Evolutionary conservation across 2,329 filamentous ascomycete genomes (phyloP), one percentile per base, ranked within the genome.

Genomic region (Aspergillus unguis): DNA sequence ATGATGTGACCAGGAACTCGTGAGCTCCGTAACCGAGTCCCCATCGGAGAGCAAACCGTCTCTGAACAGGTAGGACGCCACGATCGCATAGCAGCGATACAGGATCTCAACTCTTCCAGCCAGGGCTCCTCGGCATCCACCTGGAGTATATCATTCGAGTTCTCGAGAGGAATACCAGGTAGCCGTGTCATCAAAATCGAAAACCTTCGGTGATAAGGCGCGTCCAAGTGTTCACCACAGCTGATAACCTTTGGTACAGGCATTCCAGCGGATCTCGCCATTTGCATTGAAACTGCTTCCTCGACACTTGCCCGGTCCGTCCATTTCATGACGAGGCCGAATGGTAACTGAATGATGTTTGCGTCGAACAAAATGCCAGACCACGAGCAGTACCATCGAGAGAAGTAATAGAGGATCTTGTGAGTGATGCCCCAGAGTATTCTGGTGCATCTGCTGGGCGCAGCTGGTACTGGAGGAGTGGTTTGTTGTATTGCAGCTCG

Each of bases 131-230:
- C 65, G 5, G 55, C 54, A 40, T 71, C 59, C 11, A 59, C 37
- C 11, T 58, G 53, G 33, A 74, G 58, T 26, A 25, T 35, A 48
- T 71, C 60, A 23, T 51, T 58, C 3, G 58, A 59, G 45, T 71
- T 67, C 25, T 59, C 62, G 31, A 74, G 55, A 17, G 62, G 45
- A 6, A 59, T 50, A 17, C 72, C 70, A 17, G 69, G 71, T 45
- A 73, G 51, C 31, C 71, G 65, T 23, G 71, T 75, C 70, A 77
- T 75, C 23, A 74, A 46, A 37, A 72, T 72, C 25, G 71, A 72
- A 44, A 71, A 50, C 11, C 46, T 55, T 31, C 61, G 48, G 28
- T 62, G 60, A n/a, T 35, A 52, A 5, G 53, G 51, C 5, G 25
- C 40, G 42, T 55, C 27, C 5, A 58, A 61, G 45, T 74, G 67